A percentile compares a stretch with the other conserved stretches of the same genome.
These are phyloP conservation scores for Paspalum vaginatum DNA, from an alignment of 176 grass and related monocot species.

Conservation along the genomic window DNA sequence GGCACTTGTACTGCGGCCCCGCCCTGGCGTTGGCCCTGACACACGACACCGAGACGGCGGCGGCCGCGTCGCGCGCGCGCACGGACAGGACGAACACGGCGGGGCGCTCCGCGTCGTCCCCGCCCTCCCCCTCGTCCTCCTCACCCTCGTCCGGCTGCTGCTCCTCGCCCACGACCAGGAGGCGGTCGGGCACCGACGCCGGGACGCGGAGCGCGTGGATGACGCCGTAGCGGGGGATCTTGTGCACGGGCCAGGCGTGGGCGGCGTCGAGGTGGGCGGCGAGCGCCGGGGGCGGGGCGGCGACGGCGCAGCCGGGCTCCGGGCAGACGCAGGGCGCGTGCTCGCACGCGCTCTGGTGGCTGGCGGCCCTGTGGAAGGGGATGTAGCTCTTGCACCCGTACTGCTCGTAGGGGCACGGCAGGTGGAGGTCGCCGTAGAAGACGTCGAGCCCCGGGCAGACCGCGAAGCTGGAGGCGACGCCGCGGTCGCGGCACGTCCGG, in stretches of 20 bases:
- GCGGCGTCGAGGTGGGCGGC: slow-evolving; percentile 2
- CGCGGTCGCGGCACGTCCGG: neutral
- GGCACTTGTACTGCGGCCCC: slow-evolving; percentile 28
- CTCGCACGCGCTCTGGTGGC: slow-evolving; percentile 25
- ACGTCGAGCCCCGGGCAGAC: slow-evolving; percentile 29
- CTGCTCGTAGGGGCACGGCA: slow-evolving; percentile 33
- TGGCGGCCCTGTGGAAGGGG: slow-evolving; percentile 7
- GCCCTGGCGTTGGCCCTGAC: slow-evolving; percentile 20
- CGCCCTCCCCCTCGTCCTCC: neutral
- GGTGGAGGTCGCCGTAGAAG: neutral
- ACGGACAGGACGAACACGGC: slow-evolving; percentile 36
- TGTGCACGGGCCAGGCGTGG: slow-evolving; percentile 13
- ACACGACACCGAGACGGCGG: slow-evolving; percentile 29
- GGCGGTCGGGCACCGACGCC: neutral
- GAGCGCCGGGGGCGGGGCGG: neutral
- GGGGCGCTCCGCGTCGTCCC: neutral
- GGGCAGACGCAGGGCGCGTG: slow-evolving; percentile 39
- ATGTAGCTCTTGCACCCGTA: slow-evolving; percentile 23
- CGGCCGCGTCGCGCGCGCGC: slow-evolving; percentile 12
- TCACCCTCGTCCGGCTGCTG: neutral
- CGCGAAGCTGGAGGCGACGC: slow-evolving; percentile 7
- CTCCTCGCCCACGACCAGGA: slow-evolving; percentile 1
- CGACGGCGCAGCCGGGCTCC: slow-evolving; percentile 44
- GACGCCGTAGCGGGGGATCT: slow-evolving; percentile 11
- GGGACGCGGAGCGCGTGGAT: slow-evolving; percentile 15